These are phyloP conservation scores for Scenedesmus sp. DNA, from an alignment of 163 green algal species.

Conservation along the genomic window DNA sequence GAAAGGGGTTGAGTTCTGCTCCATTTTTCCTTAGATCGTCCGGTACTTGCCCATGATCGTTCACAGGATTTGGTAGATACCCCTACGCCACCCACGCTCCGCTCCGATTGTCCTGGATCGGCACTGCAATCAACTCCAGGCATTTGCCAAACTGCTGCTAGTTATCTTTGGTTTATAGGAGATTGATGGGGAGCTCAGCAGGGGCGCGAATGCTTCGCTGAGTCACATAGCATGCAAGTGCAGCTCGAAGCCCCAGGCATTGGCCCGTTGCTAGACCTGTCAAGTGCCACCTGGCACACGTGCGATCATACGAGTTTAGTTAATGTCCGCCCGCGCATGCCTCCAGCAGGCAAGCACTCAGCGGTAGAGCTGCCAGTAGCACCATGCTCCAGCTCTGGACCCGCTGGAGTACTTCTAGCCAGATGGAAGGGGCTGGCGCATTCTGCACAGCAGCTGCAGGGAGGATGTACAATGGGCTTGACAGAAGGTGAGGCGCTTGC, in stretches of 20 bases:
- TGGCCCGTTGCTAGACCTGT: neutral
- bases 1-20: neutral
- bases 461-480: neutral
- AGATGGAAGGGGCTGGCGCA: neutral
- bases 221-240: constrained; percentile 21
- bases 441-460: neutral
- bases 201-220: neutral
- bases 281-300: neutral
- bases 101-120: neutral
- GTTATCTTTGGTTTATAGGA: neutral
- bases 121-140: neutral
- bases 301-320: neutral
- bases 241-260: neutral
- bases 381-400: constrained; percentile 12
- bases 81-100: neutral
- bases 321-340: neutral
- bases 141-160: neutral
- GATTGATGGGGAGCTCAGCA: neutral
- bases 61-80: neutral
- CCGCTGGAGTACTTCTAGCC: neutral
- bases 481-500: neutral
- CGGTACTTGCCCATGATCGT: neutral
- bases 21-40: neutral
- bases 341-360: neutral
- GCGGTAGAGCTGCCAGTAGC: neutral